Evolutionary conservation across 1,284 basidiomycete genomes (phyloP).

Genomic region (Puccinia sorghi): DNA sequence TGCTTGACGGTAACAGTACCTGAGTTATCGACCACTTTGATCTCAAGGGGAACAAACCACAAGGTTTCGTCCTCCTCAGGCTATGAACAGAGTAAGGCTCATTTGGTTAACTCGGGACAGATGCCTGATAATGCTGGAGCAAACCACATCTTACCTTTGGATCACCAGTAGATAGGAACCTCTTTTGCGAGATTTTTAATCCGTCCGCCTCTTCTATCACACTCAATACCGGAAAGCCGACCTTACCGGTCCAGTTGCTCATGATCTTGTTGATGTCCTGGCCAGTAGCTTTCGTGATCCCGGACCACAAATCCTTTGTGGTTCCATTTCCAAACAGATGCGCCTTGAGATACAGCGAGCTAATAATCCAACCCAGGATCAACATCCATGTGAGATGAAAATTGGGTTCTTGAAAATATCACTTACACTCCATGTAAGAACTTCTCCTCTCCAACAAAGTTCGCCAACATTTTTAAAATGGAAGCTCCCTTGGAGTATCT

Average conservation of each 20-base stretch:
- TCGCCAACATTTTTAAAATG: constrained; percentile 90
- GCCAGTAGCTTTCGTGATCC: constrained; percentile 76
- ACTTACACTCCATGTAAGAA: constrained; percentile 59
- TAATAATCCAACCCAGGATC: neutral
- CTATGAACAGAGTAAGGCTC: constrained; percentile 27
- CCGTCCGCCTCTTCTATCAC: constrained; percentile 71
- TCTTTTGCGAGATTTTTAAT: constrained; percentile 70
- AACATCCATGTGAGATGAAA: neutral
- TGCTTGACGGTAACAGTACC: constrained; percentile 69
- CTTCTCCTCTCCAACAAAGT: constrained; percentile 82
- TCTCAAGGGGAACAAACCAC: constrained; percentile 80
- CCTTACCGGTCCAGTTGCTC: constrained; percentile 89
- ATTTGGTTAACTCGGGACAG: neutral
- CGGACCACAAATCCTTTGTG: constrained; percentile 85
- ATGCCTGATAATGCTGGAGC: neutral
- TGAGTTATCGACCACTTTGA: constrained; percentile 67
- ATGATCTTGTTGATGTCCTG: constrained; percentile 78
- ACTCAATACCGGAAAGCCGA: constrained; percentile 67
- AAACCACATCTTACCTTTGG: constrained; percentile 60
- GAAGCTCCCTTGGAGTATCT: constrained; percentile 56
- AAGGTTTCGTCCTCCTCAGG: constrained; percentile 85
- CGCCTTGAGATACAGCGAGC: constrained; percentile 83
- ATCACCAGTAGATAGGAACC: constrained; percentile 84
- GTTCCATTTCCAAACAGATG: constrained; percentile 79
- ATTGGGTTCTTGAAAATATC: neutral